These are phyloP conservation scores for Fusarium fracticaudum DNA, from an alignment of 2,329 filamentous ascomycete genomes.

Conservation along the genomic window DNA sequence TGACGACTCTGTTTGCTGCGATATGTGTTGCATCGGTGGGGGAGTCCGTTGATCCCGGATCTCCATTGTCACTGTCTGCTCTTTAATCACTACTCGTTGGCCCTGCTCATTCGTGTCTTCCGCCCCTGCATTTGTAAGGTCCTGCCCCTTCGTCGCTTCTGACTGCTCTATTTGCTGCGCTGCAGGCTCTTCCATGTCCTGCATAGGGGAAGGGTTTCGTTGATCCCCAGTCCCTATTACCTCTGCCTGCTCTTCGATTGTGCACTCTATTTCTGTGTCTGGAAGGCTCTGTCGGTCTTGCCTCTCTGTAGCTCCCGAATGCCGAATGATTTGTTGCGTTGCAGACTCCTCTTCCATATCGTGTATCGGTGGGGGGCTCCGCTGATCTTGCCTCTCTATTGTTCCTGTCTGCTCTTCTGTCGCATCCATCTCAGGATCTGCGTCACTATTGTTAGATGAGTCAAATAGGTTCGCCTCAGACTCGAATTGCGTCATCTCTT, in stretches of 20 bases:
- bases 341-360: neutral
- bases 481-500: neutral
- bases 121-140: neutral
- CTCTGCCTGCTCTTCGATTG: neutral
- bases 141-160: neutral
- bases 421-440: neutral
- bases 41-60: neutral
- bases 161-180: neutral
- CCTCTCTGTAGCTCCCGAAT: neutral
- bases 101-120: neutral
- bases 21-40: neutral
- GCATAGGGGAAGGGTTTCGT: neutral
- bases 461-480: neutral
- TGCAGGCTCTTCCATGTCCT: neutral
- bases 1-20: neutral
- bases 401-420: neutral
- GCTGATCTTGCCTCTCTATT: neutral
- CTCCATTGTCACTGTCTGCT: neutral
- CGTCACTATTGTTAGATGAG: neutral
- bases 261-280: neutral
- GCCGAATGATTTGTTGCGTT: neutral
- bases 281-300: neutral
- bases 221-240: neutral
- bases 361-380: neutral
- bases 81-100: neutral